A percentile compares a stretch with the other conserved stretches of the same genome.
Evolutionary conservation across 345 rosid species (phyloP).

Genomic region (Firmiana major): DNA sequence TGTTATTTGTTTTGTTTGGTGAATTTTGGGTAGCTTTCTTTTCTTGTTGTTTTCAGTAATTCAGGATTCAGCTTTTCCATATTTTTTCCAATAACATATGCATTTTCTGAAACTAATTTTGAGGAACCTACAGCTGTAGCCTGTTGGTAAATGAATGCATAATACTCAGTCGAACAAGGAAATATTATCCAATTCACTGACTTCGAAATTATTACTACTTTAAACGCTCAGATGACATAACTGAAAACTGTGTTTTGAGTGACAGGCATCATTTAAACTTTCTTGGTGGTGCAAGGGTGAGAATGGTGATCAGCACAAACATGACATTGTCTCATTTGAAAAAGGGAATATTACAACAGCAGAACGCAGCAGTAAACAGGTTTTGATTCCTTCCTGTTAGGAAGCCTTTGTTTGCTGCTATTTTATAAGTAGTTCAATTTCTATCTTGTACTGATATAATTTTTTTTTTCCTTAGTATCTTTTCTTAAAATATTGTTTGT

Average conservation of each 20-base stretch:
- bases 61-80: background rate
- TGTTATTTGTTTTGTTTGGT: background rate
- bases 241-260: constrained; percentile 21
- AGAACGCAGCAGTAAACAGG: constrained; percentile 93
- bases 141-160: background rate
- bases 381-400: constrained; percentile 21
- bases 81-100: background rate
- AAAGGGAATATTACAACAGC: constrained; percentile 88
- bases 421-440: constrained; percentile 2
- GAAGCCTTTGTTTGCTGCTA: background rate
- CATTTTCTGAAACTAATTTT: background rate
- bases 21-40: background rate
- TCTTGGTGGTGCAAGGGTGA: constrained; percentile 93
- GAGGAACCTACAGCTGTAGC: background rate
- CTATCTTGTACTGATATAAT: background rate
- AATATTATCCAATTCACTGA: background rate
- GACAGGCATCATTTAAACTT: constrained; percentile 96
- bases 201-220: background rate
- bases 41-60: background rate
- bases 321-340: constrained; percentile 93
- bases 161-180: background rate
- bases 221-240: constrained; percentile 7
- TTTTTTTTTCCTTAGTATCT: background rate
- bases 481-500: background rate
- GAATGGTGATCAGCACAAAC: constrained; percentile 83